Evolutionary conservation across 75 land plant species (phyloP).

Genomic region (Picea glauca): DNA sequence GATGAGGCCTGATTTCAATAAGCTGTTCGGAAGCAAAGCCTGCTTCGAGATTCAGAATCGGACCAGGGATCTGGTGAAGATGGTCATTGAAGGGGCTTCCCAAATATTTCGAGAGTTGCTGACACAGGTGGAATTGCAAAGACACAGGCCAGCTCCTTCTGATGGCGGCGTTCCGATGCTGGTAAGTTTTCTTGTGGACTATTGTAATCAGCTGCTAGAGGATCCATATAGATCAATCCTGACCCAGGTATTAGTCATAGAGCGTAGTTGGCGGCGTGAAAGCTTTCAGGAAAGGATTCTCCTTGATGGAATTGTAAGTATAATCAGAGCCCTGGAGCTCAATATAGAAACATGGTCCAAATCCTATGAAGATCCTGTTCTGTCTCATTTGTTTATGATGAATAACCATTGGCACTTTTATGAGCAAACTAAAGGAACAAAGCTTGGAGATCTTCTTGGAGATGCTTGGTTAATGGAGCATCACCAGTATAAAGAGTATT

Average conservation of each 20-base stretch:
- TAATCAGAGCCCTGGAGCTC: slow-evolving; percentile 49
- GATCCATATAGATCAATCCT: slow-evolving; percentile 55
- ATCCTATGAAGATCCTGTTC: slow-evolving; percentile 29
- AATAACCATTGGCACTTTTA: slow-evolving; percentile 63
- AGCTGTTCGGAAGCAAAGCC: slow-evolving; percentile 43
- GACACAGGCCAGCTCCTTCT: slow-evolving; percentile 37
- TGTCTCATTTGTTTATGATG: slow-evolving; percentile 61
- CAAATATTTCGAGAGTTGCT: slow-evolving; percentile 51
- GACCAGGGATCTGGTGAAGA: slow-evolving; percentile 48
- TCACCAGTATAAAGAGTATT: slow-evolving; percentile 41
- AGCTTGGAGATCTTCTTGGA: slow-evolving; percentile 63
- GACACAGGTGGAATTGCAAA: slow-evolving; percentile 50
- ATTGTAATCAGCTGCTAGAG: slow-evolving; percentile 50
- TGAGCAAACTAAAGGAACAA: slow-evolving; percentile 36
- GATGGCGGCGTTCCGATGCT: slow-evolving; percentile 66
- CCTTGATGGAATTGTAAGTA: slow-evolving; percentile 26
- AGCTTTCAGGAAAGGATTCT: slow-evolving; percentile 41
- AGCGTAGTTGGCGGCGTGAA: slow-evolving; percentile 53
- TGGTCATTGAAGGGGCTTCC: slow-evolving; percentile 41
- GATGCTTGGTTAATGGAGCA: slow-evolving; percentile 59
- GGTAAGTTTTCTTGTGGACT: slow-evolving; percentile 58
- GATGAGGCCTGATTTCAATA: slow-evolving; percentile 42
- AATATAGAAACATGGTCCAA: slow-evolving; percentile 59
- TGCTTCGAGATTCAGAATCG: slow-evolving; percentile 41
- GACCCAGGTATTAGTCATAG: slow-evolving; percentile 56